Conservation (phyloP, 2,329 filamentous ascomycete species). For the Dactylellina haptotyla region DNA sequence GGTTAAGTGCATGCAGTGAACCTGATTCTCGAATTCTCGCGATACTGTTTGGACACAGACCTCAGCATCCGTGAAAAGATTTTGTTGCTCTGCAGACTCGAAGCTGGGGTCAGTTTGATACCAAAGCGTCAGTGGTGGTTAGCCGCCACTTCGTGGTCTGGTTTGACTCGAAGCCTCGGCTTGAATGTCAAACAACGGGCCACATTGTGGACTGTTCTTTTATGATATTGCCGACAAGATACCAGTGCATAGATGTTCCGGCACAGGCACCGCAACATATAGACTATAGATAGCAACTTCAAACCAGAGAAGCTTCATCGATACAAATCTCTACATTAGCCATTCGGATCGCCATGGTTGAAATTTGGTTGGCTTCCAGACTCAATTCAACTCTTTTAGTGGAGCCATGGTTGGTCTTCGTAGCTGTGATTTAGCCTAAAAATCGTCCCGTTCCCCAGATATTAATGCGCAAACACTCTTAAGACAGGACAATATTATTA, state of each 20-base stretch:
- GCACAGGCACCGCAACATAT: not conserved
- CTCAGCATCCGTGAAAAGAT: no score
- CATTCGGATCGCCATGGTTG: slow-evolving; percentile 12
- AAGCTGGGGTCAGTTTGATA: not conserved
- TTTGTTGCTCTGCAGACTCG: no score
- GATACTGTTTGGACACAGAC: slow-evolving; percentile 19
- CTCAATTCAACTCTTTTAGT: not conserved
- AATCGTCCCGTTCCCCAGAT: slow-evolving; percentile 29
- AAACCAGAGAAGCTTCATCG: slow-evolving; percentile 12
- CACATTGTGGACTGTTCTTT: not conserved
- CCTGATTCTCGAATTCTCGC: slow-evolving; percentile 4
- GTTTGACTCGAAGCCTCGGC: no score
- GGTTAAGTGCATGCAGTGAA: not conserved
- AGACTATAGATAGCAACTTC: not conserved
- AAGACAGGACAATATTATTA: slow-evolving; percentile 10
- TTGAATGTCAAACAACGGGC: not conserved
- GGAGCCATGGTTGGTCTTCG: slow-evolving; percentile 21
- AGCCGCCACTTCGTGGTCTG: not conserved
- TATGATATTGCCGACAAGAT: no score
- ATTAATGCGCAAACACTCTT: slow-evolving; percentile 27
- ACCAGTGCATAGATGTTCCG: no score
- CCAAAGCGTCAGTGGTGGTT: not conserved
- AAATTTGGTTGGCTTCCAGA: not conserved
- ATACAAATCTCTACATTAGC: not conserved
- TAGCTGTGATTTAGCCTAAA: slow-evolving; percentile 39